Conservation (phyloP, 2,329 filamentous ascomycete genomes). For the Pseudocercospora crystallina region DNA sequence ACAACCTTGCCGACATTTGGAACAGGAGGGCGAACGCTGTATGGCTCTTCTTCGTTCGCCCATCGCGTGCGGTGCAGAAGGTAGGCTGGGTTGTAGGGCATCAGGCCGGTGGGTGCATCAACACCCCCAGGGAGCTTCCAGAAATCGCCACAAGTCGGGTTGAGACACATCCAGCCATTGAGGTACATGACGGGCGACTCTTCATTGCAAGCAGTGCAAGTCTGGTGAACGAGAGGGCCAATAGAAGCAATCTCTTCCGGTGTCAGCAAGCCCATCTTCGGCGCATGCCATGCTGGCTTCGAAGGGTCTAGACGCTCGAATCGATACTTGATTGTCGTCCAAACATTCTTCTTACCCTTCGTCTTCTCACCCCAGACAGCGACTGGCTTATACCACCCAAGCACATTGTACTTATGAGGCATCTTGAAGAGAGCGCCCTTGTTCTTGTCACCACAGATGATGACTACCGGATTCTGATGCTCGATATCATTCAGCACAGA, state of each 20-base stretch:
- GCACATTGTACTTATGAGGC: constrained; percentile 61
- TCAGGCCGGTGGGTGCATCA: constrained; percentile 29
- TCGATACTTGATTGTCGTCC: constrained; percentile 56
- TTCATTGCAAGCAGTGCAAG: constrained; percentile 32
- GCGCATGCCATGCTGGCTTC: constrained; percentile 49
- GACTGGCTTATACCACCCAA: constrained; percentile 69
- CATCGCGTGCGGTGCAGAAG: constrained; percentile 54
- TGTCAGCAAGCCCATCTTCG: constrained; percentile 13
- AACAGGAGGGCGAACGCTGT: constrained; percentile 42
- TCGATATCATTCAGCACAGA: constrained; percentile 50
- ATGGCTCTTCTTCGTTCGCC: constrained; percentile 38
- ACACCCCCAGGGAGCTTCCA: constrained; percentile 49
- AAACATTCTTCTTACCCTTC: constrained; percentile 32
- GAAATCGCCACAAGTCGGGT: constrained; percentile 53
- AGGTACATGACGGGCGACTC: constrained; percentile 43
- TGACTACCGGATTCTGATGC: constrained; percentile 52
- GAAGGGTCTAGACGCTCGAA: constrained; percentile 62
- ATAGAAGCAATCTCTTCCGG: constrained; percentile 7
- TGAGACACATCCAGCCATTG: constrained; percentile 60
- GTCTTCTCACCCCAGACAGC: constrained; percentile 66
- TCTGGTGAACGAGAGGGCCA: constrained; percentile 35
- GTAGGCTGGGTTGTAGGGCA: constrained; percentile 59
- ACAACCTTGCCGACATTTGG: constrained; percentile 39
- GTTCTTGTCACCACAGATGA: constrained; percentile 53
- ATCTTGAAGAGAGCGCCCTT: constrained; percentile 49